Base-by-base conservation (phyloP, 768 basidiomycete genomes). In the button mushroom (Agaricus bisporus) region DNA sequence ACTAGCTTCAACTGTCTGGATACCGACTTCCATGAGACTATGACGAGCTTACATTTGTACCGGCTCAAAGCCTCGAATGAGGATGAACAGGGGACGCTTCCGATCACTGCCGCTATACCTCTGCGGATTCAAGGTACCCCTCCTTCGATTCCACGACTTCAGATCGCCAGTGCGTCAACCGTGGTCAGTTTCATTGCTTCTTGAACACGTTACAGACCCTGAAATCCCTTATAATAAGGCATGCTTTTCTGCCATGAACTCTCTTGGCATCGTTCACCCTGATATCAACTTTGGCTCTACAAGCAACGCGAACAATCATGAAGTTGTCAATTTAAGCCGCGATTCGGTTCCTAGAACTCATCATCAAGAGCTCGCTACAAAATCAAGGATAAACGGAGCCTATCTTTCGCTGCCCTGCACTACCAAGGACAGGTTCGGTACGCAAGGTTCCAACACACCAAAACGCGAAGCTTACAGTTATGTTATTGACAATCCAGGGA, bases 251-350 rank as follows among this genome's bases (percentile, higher is more conserved):
- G 57, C 39, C 18, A 51, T 58, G 5, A 35, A 51, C n/a, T 55
- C 48, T 42, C 54, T 58, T 20, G 57, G 50, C 4, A 48, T 56
- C 29, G 49, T 58, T 38, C 58, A 56, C 28, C 54, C 42, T n/a
- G 54, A 56, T 26, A 55, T 58, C 45, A 58, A 55, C 18, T 38
- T 47, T 5, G 54, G 52, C 25, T 50, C 22, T 41, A 38, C 44
- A 41, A 18, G 37, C 22, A 55, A 58, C 36, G 49, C 28, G 14
- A 35, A 51, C 22, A 8, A 20, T 58, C 42, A 48, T 55, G n/a
- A 46, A 58, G 25, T 48, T 26, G 25, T 49, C 15, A 49, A 37
- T 12, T 49, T 49, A 12, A 25, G 26, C 35, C 36, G 26, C 20
- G 20, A 39, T 39, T 4, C 37, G 9, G 22, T 49, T 22, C 26